Conservation (phyloP, 805 yeast genomes). For the Pichia exigua region DNA sequence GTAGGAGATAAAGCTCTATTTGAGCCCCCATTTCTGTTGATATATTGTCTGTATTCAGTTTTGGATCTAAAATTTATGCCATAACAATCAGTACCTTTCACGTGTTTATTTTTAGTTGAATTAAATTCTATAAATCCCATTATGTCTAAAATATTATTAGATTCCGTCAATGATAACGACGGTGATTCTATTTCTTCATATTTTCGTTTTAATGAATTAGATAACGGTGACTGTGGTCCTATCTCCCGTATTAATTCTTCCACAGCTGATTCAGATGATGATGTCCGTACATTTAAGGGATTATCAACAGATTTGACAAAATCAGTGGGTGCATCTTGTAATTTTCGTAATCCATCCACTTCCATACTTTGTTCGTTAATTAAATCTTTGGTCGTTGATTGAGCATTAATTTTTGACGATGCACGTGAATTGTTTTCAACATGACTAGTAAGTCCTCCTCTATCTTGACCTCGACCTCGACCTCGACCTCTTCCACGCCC, state of each 20-base stretch:
- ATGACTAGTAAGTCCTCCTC: neutral
- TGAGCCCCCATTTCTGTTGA: conserved; percentile 50
- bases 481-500: neutral
- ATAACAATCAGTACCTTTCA: conserved; percentile 37
- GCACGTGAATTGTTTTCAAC: neutral
- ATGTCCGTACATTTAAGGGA: neutral
- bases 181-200: neutral
- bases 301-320: neutral
- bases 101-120: conserved; percentile 51
- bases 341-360: neutral
- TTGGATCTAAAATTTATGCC: conserved; percentile 33
- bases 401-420: too few relatives aligned
- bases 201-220: neutral
- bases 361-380: neutral
- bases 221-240: neutral
- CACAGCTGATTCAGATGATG: conserved; percentile 13
- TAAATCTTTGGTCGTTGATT: neutral
- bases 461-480: neutral
- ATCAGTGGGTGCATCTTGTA: neutral
- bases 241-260: conserved; percentile 12
- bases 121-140: conserved; percentile 56
- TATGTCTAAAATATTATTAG: conserved; percentile 29
- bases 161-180: neutral
- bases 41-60: conserved; percentile 49
- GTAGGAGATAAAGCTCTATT: conserved; percentile 47